Percentiles rank a stretch among this genome's conserved stretches.
phyloP scores from a whole-genome alignment of 768 basidiomycete species.

The Sistotremastrum suecicum region DNA sequence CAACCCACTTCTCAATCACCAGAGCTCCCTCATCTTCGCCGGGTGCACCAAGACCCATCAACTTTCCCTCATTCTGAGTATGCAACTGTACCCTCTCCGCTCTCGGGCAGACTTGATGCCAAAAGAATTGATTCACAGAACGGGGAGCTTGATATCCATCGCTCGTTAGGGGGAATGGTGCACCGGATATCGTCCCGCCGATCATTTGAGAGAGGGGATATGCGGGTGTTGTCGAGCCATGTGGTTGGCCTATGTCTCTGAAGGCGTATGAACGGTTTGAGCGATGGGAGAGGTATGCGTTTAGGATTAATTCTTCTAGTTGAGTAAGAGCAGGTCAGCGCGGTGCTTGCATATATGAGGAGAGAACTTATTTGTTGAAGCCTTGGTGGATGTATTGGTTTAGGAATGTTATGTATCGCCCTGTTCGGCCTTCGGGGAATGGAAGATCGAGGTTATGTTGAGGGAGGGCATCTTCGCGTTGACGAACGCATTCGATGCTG shows the following conservation, averaged over 20 bases:
- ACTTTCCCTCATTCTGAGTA: no score
- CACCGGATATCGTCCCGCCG: no score
- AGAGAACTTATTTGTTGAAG: no score
- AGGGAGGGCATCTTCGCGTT: slow-evolving; percentile 25
- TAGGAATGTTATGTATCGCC: slow-evolving; percentile 34
- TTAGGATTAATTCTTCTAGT: slow-evolving; percentile 16
- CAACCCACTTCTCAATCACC: no score
- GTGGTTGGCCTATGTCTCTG: slow-evolving; percentile 9
- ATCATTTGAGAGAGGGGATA: slow-evolving; percentile 20
- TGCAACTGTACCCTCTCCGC: no score
- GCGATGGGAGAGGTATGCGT: slow-evolving; percentile 32
- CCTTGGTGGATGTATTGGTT: slow-evolving; percentile 14
- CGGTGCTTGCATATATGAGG: no score
- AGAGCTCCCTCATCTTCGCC: no score
- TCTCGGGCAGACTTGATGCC: no score
- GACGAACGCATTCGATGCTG: no score
- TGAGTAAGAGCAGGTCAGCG: no score
- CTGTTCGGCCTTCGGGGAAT: slow-evolving; percentile 32
- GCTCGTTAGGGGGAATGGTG: no score
- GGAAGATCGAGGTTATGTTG: slow-evolving; percentile 35
- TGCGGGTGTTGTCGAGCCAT: slow-evolving; percentile 21
- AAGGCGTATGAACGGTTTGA: slow-evolving; percentile 32
- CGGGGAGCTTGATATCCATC: slow-evolving; percentile 20
- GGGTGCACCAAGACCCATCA: no score
- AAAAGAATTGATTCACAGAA: slow-evolving; percentile 10